Conservation (phyloP, 345 rosid genomes). For the Atalantia buxifolia region DNA sequence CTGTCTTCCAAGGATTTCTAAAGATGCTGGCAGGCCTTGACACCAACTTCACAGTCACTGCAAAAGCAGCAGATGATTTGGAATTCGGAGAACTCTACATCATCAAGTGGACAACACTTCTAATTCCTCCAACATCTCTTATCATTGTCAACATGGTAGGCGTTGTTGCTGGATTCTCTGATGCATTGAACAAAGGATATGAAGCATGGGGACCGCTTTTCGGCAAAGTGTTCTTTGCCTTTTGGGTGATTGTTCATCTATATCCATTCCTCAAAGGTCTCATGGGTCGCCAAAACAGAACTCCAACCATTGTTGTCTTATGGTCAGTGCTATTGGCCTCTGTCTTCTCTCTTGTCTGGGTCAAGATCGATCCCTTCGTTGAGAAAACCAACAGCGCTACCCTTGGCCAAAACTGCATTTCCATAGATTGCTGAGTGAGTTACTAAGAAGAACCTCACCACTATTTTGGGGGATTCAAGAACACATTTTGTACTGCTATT, state of each 20-base stretch:
- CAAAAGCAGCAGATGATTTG: constrained; percentile 83
- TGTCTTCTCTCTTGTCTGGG: constrained; percentile 96
- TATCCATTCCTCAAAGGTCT: constrained; percentile 99
- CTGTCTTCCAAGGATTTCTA: constrained; percentile 91
- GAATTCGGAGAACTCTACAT: constrained; percentile 96
- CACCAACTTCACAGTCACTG: constrained; percentile 93
- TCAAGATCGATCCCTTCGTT: constrained; percentile 82
- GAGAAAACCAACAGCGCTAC: constrained; percentile 23
- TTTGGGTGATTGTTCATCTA: constrained; percentile 96
- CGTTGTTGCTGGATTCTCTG: constrained; percentile 98
- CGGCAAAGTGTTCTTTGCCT: constrained; percentile 89
- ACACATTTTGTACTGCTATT: neutral
- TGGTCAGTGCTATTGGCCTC: constrained; percentile 97
- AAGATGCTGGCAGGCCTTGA: constrained; percentile 92
- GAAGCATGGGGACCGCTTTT: constrained; percentile 98
- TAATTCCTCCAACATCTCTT: constrained; percentile 90
- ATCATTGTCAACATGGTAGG: constrained; percentile 86
- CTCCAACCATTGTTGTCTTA: constrained; percentile 88
- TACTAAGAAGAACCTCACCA: too few relatives aligned
- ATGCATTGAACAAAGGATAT: constrained; percentile 93
- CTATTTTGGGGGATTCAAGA: too few relatives aligned
- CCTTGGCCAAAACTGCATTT: constrained; percentile 53
- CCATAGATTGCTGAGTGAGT: constrained; percentile 71
- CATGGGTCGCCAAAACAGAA: constrained; percentile 98
- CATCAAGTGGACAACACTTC: constrained; percentile 88